phyloP scores from a whole-genome alignment of 805 yeast species.

The Yueomyces sp. region DNA sequence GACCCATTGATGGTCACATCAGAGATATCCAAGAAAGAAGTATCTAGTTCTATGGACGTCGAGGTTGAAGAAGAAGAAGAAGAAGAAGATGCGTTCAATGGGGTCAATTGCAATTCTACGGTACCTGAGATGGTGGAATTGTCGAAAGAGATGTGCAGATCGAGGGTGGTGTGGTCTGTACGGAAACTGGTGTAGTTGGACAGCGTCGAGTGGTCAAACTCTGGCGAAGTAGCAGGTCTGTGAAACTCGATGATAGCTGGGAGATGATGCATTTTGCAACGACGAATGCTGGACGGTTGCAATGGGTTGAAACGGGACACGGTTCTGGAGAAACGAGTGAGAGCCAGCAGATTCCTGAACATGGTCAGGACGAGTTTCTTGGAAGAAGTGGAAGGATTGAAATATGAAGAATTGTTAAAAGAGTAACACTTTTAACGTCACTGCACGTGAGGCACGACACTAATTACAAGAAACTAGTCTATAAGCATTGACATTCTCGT shows the following conservation, averaged over 20 bases:
- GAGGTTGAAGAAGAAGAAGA: slow-evolving; percentile 9
- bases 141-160: slow-evolving; percentile 43
- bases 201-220: slow-evolving; percentile 62
- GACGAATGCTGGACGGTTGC: too few relatives aligned
- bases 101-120: slow-evolving; percentile 34
- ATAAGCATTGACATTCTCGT: too few relatives aligned
- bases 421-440: too few relatives aligned
- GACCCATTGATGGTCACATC: slow-evolving; percentile 32
- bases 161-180: slow-evolving; percentile 38
- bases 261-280: too few relatives aligned
- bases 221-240: slow-evolving; percentile 30
- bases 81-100: slow-evolving; percentile 1
- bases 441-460: too few relatives aligned
- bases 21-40: slow-evolving; percentile 44
- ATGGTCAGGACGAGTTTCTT: too few relatives aligned
- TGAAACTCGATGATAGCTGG: slow-evolving; percentile 17
- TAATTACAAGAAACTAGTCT: too few relatives aligned
- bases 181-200: slow-evolving; percentile 52
- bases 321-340: too few relatives aligned
- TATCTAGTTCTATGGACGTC: slow-evolving; percentile 44
- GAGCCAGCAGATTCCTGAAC: too few relatives aligned
- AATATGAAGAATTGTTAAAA: too few relatives aligned
- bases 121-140: slow-evolving; percentile 39
- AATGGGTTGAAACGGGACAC: too few relatives aligned
- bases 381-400: too few relatives aligned